Evolutionary conservation across 805 yeast species (phyloP).

Genomic region (Schwanniomyces sp.): DNA sequence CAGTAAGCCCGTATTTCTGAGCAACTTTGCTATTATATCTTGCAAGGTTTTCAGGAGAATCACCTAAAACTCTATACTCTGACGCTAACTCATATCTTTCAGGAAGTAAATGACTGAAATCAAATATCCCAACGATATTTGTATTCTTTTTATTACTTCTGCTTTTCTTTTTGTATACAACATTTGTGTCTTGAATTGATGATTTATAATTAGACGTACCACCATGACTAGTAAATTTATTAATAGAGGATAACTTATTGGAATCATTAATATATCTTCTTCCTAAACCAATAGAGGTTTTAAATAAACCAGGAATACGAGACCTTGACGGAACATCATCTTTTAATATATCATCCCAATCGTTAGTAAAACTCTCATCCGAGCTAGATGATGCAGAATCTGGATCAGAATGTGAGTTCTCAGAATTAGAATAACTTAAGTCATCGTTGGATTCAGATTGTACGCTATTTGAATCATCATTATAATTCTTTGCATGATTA

Average conservation of each 20-base stretch:
- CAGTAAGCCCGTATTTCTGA: constrained; percentile 54
- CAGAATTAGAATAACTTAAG: constrained; percentile 2
- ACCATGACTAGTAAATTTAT: constrained; percentile 37
- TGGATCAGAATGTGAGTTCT: constrained; percentile 1
- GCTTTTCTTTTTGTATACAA: constrained; percentile 9
- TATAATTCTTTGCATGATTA: constrained; percentile 4
- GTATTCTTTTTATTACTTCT: constrained; percentile 28
- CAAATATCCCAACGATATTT: constrained; percentile 63
- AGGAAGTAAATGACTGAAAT: constrained; percentile 71
- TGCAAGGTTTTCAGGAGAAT: constrained; percentile 63
- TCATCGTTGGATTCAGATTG: constrained; percentile 23
- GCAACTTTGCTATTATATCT: constrained; percentile 73
- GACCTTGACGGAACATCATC: constrained; percentile 54
- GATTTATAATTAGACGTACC: constrained; percentile 37
- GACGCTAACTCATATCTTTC: constrained; percentile 69
- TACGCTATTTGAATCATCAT: constrained; percentile 6
- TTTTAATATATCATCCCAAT: constrained; percentile 64
- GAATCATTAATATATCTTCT: constrained; percentile 23
- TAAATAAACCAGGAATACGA: constrained; percentile 52
- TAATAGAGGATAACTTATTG: constrained; percentile 26
- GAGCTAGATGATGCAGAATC: constrained; percentile 26
- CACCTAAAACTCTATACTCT: constrained; percentile 65
- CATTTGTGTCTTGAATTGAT: constrained; percentile 28
- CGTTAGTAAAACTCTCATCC: constrained; percentile 63
- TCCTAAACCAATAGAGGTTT: constrained; percentile 41